phyloP scores from a whole-genome alignment of 1,284 basidiomycete species.

The Ceratobasidium sp. region DNA sequence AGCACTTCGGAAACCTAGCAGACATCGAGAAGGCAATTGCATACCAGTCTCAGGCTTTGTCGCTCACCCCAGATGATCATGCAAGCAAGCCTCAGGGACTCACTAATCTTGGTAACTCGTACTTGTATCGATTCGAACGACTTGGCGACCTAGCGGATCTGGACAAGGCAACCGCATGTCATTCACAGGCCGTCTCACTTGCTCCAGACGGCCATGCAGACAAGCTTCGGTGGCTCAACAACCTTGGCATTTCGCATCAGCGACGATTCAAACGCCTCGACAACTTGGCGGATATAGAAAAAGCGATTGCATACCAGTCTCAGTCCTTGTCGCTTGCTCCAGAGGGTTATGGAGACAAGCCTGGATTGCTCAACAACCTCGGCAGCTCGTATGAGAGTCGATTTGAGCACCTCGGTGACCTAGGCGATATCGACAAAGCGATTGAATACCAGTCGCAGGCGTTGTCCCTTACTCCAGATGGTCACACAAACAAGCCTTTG shows the following conservation, averaged over 20 bases:
- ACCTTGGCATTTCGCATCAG: constrained; percentile 1
- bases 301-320: not conserved
- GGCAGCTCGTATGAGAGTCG: not conserved
- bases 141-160: not conserved
- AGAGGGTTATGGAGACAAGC: not conserved
- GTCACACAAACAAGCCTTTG: too few relatives aligned
- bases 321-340: not conserved
- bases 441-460: not conserved
- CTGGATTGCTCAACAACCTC: not conserved
- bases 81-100: not conserved
- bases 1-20: not conserved
- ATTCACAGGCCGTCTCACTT: not conserved
- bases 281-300: not conserved
- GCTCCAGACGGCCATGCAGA: not conserved
- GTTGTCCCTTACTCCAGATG: too few relatives aligned
- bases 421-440: not conserved
- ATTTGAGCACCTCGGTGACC: not conserved
- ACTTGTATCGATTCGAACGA: not conserved
- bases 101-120: not conserved
- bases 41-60: not conserved
- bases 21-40: constrained; percentile 6
- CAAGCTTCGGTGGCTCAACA: not conserved
- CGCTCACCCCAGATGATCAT: constrained; percentile 1
- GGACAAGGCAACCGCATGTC: not conserved
- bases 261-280: not conserved